A percentile compares a stretch with the other conserved stretches of the same genome.
Evolutionary conservation across 208 protist species (phyloP).

Genomic region (Crithidia bombi): DNA sequence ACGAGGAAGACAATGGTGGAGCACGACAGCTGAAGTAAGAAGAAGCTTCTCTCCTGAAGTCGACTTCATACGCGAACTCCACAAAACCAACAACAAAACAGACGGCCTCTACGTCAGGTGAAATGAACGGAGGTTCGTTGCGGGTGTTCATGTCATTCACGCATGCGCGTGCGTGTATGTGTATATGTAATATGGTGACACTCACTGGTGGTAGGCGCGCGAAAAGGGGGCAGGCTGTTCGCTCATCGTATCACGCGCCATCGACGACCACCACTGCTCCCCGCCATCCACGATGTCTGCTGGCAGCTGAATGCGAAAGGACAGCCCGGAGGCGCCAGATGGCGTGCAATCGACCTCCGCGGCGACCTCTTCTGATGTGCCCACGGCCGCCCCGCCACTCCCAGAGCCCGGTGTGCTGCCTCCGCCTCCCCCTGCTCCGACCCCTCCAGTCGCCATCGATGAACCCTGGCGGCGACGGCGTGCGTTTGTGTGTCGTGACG

Average conservation of each 20-base stretch:
- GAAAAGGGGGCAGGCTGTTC: constrained; percentile 28
- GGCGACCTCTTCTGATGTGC: neutral
- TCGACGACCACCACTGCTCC: constrained; percentile 47
- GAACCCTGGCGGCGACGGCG: constrained; percentile 16
- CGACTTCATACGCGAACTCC: too few relatives aligned
- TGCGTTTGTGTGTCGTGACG: constrained; percentile 3
- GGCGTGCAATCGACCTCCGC: constrained; percentile 3
- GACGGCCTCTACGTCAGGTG: too few relatives aligned
- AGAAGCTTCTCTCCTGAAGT: too few relatives aligned
- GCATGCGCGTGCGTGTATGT: neutral
- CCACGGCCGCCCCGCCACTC: neutral
- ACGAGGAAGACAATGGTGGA: too few relatives aligned
- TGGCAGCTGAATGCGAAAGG: constrained; percentile 65
- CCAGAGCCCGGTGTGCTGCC: too few relatives aligned
- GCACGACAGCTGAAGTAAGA: too few relatives aligned
- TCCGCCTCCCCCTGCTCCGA: neutral
- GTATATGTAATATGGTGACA: neutral
- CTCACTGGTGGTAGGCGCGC: constrained; percentile 8
- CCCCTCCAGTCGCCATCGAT: too few relatives aligned
- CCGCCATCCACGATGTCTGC: constrained; percentile 69
- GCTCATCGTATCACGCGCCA: constrained; percentile 33
- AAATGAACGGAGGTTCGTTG: too few relatives aligned
- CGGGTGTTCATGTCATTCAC: too few relatives aligned
- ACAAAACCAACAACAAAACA: too few relatives aligned
- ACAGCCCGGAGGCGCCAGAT: constrained; percentile 36